Evolutionary conservation across 805 yeast genomes (phyloP).

Genomic region (Ogataea paradorogensis): DNA sequence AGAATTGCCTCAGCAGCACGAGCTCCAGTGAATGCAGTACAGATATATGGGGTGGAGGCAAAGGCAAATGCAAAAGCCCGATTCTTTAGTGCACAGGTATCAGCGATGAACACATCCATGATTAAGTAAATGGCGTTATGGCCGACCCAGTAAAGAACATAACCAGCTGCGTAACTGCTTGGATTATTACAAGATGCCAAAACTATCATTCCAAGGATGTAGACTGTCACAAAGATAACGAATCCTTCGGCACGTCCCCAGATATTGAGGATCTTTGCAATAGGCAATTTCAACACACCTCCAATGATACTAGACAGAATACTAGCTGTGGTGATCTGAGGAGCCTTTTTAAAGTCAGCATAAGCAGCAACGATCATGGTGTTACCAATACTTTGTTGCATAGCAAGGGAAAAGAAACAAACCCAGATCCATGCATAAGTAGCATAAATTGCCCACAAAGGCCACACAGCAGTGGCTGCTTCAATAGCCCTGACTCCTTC

Average conservation of each 20-base stretch:
- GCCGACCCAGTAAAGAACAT: conserved; percentile 33
- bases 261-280: conserved; percentile 27
- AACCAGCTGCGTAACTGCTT: conserved; percentile 29
- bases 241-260: conserved; percentile 34
- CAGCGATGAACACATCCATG: conserved; percentile 31
- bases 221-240: conserved; percentile 21
- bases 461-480: conserved; percentile 34
- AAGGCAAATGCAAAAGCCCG: conserved; percentile 35
- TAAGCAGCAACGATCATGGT: conserved; percentile 26
- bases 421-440: conserved; percentile 36
- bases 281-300: conserved; percentile 33
- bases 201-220: conserved; percentile 27
- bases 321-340: conserved; percentile 29
- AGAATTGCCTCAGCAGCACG: conserved; percentile 36
- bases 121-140: conserved; percentile 27
- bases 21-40: conserved; percentile 34
- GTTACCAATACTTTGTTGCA: conserved; percentile 27
- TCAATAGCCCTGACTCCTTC: conserved; percentile 32
- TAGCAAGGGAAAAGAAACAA: conserved; percentile 33
- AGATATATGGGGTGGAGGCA: conserved; percentile 31
- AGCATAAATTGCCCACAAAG: conserved; percentile 24
- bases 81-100: conserved; percentile 27
- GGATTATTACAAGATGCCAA: conserved; percentile 30
- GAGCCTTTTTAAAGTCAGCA: conserved; percentile 28
- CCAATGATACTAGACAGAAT: conserved; percentile 32